A percentile compares a stretch with the other conserved stretches of the same genome.
Evolutionary conservation across 495 filamentous ascomycete genomes (phyloP).

Genomic region (Platismatia glauca): DNA sequence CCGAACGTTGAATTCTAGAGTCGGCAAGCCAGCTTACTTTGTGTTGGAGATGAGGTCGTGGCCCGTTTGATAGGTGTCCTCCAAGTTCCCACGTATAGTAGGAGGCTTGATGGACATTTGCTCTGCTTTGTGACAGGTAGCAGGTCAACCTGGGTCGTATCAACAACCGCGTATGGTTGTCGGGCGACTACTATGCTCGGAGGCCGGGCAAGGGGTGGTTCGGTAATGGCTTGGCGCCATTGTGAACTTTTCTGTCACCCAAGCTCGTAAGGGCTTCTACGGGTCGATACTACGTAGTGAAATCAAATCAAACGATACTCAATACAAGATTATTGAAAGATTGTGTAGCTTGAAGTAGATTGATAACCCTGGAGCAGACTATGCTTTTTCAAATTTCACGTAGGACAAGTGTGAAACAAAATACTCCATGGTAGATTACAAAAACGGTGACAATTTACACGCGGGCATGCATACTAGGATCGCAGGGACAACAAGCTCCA

Average conservation of each 20-base stretch:
- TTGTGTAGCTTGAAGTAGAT: not conserved
- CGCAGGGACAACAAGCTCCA: not conserved
- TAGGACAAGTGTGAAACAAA: not conserved
- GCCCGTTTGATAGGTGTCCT: constrained; percentile 6
- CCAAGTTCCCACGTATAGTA: constrained; percentile 17
- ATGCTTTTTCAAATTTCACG: not conserved
- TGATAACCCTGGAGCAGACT: not conserved
- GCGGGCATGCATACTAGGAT: not conserved
- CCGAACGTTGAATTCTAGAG: no score
- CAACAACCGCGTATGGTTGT: not conserved
- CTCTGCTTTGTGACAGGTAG: not conserved
- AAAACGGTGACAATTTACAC: not conserved
- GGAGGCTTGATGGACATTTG: constrained; percentile 15
- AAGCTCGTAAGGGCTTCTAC: not conserved
- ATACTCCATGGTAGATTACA: not conserved
- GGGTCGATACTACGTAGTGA: not conserved
- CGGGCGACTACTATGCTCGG: not conserved
- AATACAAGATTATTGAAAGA: not conserved
- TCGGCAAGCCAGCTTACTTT: no score
- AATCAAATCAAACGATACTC: not conserved
- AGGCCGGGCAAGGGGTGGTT: not conserved
- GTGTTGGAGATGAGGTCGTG: no score
- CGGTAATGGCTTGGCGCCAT: not conserved
- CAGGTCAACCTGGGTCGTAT: not conserved
- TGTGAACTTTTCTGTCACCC: not conserved